Conservation (phyloP, 257 asterid genomes). For the Forsythia viridissima region DNA sequence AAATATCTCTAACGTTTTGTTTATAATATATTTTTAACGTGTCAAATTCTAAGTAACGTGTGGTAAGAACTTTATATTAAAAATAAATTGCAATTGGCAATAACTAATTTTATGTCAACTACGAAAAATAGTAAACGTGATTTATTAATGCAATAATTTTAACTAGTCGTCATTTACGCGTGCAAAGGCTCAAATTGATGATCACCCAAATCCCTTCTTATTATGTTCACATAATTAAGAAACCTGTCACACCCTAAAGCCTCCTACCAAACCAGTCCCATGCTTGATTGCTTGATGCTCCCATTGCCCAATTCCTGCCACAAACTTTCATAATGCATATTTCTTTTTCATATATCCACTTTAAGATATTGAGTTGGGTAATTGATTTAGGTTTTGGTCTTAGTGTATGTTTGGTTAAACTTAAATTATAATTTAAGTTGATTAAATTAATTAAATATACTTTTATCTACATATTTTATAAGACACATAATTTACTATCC, state of each 20-base stretch:
- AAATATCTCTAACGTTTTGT: too few species aligned
- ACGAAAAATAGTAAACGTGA: background rate
- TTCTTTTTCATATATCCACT: background rate
- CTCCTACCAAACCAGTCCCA: background rate
- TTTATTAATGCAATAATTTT: conserved; percentile 2
- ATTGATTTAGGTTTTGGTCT: too few species aligned
- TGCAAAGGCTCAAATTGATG: background rate
- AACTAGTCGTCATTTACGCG: conserved; percentile 22
- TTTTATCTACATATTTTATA: too few species aligned
- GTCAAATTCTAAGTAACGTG: too few species aligned
- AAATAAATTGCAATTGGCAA: conserved; percentile 2
- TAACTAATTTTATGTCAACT: conserved; percentile 5
- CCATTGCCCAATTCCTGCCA: background rate
- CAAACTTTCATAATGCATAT: background rate
- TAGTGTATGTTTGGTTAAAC: too few species aligned
- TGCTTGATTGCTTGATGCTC: background rate
- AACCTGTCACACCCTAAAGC: background rate
- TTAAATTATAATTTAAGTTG: too few species aligned
- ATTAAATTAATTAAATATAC: too few species aligned
- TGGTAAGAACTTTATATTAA: background rate
- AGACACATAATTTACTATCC: too few species aligned
- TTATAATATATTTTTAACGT: too few species aligned
- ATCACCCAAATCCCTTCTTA: background rate
- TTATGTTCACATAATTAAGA: background rate
- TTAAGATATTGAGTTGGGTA: background rate